These are phyloP conservation scores for Lyophyllum atratum DNA, from an alignment of 768 basidiomycete genomes.

Conservation along the genomic window DNA sequence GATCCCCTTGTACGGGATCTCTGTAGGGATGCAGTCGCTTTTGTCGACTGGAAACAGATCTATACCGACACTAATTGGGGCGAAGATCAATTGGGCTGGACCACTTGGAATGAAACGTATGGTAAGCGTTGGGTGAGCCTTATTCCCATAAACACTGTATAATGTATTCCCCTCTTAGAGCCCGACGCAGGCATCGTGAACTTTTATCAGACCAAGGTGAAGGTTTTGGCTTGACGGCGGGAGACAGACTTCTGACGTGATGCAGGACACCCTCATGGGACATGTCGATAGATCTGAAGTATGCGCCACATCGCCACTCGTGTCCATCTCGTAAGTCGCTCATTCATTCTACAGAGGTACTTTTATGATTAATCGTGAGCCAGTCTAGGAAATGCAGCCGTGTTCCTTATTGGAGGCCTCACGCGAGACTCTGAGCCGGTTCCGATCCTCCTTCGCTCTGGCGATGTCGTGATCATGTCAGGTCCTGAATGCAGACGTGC, in stretches of 20 bases:
- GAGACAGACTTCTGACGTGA: background rate
- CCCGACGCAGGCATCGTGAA: conserved; percentile 98
- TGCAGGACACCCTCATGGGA: conserved; percentile 90
- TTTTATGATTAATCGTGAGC: background rate
- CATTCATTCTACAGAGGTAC: background rate
- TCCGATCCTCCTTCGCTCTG: conserved; percentile 85
- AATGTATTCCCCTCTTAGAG: conserved; percentile 44
- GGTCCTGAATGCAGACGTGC: conserved; percentile 81
- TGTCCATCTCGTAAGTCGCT: conserved; percentile 82
- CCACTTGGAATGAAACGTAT: conserved; percentile 75
- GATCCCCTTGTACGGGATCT: conserved; percentile 53
- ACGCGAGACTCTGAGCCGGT: conserved; percentile 78
- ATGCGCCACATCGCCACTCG: conserved; percentile 88
- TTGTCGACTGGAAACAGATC: conserved; percentile 72
- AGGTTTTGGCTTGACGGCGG: background rate
- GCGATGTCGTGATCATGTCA: conserved; percentile 93
- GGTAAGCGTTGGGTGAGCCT: conserved; percentile 40
- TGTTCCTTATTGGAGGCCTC: conserved; percentile 87
- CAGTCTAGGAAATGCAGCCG: conserved; percentile 85
- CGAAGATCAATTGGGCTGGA: conserved; percentile 61
- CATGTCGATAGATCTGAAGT: conserved; percentile 98
- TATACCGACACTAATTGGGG: conserved; percentile 57
- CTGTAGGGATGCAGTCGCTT: conserved; percentile 62
- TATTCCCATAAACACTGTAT: background rate
- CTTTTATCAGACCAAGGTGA: conserved; percentile 82